A percentile compares a stretch with the other conserved stretches of the same genome.
These are phyloP conservation scores for Claviceps arundinis DNA, from an alignment of 2,329 filamentous ascomycete species.

Conservation along the genomic window DNA sequence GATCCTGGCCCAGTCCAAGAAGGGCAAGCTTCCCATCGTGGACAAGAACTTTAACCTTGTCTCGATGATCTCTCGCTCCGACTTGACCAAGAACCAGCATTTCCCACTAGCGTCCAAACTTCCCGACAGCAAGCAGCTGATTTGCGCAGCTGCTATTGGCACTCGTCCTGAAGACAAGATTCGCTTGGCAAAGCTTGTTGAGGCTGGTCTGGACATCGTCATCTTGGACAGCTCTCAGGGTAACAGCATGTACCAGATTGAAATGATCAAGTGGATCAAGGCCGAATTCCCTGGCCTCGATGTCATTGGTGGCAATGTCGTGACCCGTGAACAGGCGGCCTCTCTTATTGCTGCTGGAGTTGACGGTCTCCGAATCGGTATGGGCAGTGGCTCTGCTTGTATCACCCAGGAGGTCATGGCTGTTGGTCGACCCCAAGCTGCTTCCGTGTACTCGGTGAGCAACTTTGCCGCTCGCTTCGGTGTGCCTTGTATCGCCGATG, in stretches of 20 bases:
- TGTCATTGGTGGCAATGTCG: conserved; percentile 96
- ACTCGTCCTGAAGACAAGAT: conserved; percentile 87
- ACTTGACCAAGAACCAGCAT: conserved; percentile 97
- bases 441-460: conserved; percentile 80
- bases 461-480: conserved; percentile 85
- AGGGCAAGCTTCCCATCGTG: conserved; percentile 92
- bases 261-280: conserved; percentile 97
- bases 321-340: conserved; percentile 93
- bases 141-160: conserved; percentile 89
- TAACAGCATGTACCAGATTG: conserved; percentile 96
- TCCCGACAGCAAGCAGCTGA: conserved; percentile 91
- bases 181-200: conserved; percentile 75
- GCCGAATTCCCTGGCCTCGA: conserved; percentile 71
- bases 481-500: conserved; percentile 94
- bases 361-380: conserved; percentile 93
- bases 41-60: conserved; percentile 74
- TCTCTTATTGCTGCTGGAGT: conserved; percentile 83
- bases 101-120: conserved; percentile 95
- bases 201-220: conserved; percentile 90
- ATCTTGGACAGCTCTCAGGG: conserved; percentile 94
- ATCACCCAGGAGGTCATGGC: conserved; percentile 99
- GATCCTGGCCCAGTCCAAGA: conserved; percentile 89
- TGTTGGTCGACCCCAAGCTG: conserved; percentile 89
- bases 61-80: conserved; percentile 84
- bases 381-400: conserved; percentile 95